A percentile compares a stretch with the other conserved stretches of the same genome.
phyloP scores from a whole-genome alignment of 2,329 filamentous ascomycete species.

The Neopestalotiopsis sp. region DNA sequence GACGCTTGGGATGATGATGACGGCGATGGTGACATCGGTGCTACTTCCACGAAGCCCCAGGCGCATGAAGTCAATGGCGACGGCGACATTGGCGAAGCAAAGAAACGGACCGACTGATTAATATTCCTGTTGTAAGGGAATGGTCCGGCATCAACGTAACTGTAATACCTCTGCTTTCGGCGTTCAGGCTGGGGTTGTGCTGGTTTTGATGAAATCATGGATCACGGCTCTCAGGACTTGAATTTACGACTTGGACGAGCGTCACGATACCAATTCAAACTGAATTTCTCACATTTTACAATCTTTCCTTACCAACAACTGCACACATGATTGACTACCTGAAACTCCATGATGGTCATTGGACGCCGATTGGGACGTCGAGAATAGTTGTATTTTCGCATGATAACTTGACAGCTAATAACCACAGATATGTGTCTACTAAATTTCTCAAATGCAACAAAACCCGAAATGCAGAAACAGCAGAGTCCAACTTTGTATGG shows the following conservation, averaged over 20 bases:
- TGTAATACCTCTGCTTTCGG: conserved; percentile 22
- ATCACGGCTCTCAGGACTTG: conserved; percentile 12
- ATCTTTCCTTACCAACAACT: background rate
- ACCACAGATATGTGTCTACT: too few species aligned
- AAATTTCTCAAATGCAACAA: too few species aligned
- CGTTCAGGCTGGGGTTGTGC: conserved; percentile 23
- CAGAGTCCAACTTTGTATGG: too few species aligned
- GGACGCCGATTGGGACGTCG: background rate
- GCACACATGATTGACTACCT: background rate
- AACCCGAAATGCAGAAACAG: too few species aligned
- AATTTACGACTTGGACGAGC: conserved; percentile 14
- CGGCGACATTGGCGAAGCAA: conserved; percentile 31
- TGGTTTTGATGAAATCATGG: conserved; percentile 7
- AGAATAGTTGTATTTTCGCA: background rate
- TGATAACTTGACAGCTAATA: too few species aligned
- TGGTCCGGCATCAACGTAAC: background rate
- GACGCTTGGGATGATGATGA: conserved; percentile 63
- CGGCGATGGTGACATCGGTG: conserved; percentile 31
- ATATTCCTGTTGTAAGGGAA: background rate
- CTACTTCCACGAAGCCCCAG: conserved; percentile 23
- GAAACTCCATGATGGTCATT: background rate
- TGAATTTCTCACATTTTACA: background rate
- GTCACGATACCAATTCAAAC: conserved; percentile 10
- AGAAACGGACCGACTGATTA: conserved; percentile 40
- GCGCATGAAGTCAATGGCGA: conserved; percentile 30